phyloP scores from a whole-genome alignment of 1,139 yeast genomes.

The Yarrowia galli region DNA sequence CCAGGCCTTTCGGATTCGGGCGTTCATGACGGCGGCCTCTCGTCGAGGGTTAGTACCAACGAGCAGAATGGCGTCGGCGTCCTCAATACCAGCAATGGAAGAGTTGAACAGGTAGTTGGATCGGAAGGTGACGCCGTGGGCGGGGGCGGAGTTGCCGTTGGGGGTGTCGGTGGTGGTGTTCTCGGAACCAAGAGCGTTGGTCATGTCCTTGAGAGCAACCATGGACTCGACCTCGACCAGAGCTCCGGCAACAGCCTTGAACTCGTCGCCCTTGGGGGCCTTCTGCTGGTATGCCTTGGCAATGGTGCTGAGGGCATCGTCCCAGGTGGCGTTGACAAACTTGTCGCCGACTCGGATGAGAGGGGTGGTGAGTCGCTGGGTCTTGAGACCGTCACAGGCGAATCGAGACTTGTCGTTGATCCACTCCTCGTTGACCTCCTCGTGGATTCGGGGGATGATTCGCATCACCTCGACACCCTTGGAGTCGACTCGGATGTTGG shows the following conservation, averaged over 20 bases:
- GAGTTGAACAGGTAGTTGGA: conserved; percentile 84
- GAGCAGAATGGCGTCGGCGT: conserved; percentile 78
- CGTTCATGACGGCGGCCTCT: conserved; percentile 88
- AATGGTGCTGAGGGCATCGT: conserved; percentile 77
- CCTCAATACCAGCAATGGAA: conserved; percentile 79
- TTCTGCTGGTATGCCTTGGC: conserved; percentile 67
- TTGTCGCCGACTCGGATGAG: conserved; percentile 73
- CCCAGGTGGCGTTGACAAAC: conserved; percentile 85
- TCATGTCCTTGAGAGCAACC: conserved; percentile 81
- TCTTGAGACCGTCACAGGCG: conserved; percentile 85
- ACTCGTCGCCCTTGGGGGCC: conserved; percentile 71
- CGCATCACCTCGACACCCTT: conserved; percentile 91
- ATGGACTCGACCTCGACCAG: conserved; percentile 82
- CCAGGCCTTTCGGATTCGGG: conserved; percentile 87
- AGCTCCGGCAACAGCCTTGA: conserved; percentile 85
- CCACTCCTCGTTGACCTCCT: conserved; percentile 92
- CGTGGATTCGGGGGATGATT: conserved; percentile 84
- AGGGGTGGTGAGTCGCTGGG: conserved; percentile 86
- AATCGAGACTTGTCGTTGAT: conserved; percentile 86
- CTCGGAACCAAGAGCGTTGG: conserved; percentile 80
- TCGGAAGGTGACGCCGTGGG: conserved; percentile 77
- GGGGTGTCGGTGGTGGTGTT: conserved; percentile 77
- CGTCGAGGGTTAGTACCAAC: conserved; percentile 89
- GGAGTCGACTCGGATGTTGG: conserved; percentile 83
- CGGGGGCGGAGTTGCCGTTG: conserved; percentile 63